Evolutionary conservation across 2,329 filamentous ascomycete species (phyloP), one percentile per base, ranked within the genome.

Genomic region (Aspergillus sp.): DNA sequence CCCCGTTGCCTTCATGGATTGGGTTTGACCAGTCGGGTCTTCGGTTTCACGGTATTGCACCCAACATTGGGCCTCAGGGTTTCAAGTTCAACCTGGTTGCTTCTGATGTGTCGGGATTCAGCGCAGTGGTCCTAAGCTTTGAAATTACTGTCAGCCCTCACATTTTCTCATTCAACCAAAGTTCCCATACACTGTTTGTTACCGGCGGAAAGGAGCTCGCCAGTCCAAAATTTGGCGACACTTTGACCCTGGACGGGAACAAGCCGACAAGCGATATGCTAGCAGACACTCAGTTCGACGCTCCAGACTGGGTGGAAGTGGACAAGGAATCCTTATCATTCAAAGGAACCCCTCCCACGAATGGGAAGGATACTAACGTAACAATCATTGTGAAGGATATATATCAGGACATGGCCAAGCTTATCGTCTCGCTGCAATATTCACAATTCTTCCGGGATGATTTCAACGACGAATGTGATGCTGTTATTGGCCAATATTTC

Each of bases 1-100:
- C 89, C n/a, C 91, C 92, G 37, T 77, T 96, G 37, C 92, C 92
- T 19, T 87, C 91, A 0, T 96, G 92, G 92, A 78, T 96, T 45
- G 77, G 77, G n/a, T 96, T 96, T 67, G 83, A 95, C 64, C 70
- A 82, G 1, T 70, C 70, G 2, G 79, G 74, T 0, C 76, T 96
- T 40, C 81, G 80, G 0, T 96, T 96, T 66, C 84, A 83, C 1
- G 92, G 92, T 22, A 83, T 76, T 34, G 89, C 88, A 2, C 91
- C 91, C 1, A 77, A 86, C 1, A 85, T 84, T 27, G 86, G 86
- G 7, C 88, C 91, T 3, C 88, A 96, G 68, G 82, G 78, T 0
- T 95, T 92, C 66, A 82, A 82, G 19, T 82, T 96, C 57, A 81
- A 85, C 59, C 78, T 96, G 6, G 85, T 95, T 51, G 91, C 90